These are phyloP conservation scores for Ensete ventricosum DNA, from an alignment of 176 grass and related monocot genomes.

Conservation along the genomic window DNA sequence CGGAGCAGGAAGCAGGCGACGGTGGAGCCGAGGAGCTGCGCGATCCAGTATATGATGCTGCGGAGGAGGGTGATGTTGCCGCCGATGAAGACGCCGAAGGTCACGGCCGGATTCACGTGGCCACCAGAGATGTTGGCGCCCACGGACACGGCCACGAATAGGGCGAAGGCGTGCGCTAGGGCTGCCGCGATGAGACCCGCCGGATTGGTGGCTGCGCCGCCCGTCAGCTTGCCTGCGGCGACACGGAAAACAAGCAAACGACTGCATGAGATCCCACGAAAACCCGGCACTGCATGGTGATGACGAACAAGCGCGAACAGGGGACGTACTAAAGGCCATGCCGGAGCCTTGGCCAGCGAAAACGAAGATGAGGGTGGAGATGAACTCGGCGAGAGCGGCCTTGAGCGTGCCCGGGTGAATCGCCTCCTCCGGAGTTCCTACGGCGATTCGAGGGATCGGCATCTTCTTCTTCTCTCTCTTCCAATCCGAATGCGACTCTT, in stretches of 20 bases:
- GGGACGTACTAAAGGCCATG: conserved; percentile 72
- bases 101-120: conserved; percentile 94
- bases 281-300: background rate
- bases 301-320: background rate
- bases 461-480: conserved; percentile 21
- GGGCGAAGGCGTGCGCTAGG: conserved; percentile 71
- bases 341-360: conserved; percentile 95
- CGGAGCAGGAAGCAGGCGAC: conserved; percentile 68
- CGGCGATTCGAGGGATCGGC: conserved; percentile 66
- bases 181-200: conserved; percentile 53
- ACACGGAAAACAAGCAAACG: conserved; percentile 1
- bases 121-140: conserved; percentile 95
- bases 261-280: background rate
- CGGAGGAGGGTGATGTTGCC: conserved; percentile 95
- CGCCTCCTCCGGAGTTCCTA: conserved; percentile 55
- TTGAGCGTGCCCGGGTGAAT: conserved; percentile 64
- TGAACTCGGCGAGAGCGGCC: conserved; percentile 87
- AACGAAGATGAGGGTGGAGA: conserved; percentile 97
- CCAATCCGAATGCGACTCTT: background rate
- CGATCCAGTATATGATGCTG: conserved; percentile 77
- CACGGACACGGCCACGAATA: conserved; percentile 84
- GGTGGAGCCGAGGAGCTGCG: conserved; percentile 73
- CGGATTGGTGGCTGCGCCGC: conserved; percentile 25
- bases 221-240: conserved; percentile 57
- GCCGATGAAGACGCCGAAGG: conserved; percentile 84